phyloP scores from a whole-genome alignment of 352 stramenopile species.

The Peronospora destructor region DNA sequence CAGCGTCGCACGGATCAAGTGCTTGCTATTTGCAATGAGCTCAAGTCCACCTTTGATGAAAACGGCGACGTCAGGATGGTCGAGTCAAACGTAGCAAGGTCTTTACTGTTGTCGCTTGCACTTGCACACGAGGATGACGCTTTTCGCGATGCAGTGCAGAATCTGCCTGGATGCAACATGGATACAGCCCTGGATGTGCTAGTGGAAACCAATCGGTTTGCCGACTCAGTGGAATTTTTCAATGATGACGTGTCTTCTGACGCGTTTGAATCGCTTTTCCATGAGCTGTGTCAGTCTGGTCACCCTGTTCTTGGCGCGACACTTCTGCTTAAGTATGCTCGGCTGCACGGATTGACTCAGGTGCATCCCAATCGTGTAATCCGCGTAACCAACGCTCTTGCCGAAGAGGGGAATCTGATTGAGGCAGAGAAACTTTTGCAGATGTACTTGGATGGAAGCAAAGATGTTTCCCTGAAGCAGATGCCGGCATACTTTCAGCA shows the following conservation, averaged over 20 bases:
- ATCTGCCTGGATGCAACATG: slow-evolving; percentile 40
- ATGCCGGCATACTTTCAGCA: slow-evolving; percentile 54
- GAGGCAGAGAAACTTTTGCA: slow-evolving; percentile 49
- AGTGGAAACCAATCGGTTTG: slow-evolving; percentile 28
- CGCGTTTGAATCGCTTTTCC: slow-evolving; percentile 33
- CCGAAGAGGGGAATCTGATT: slow-evolving; percentile 34
- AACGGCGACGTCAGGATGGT: slow-evolving; percentile 19
- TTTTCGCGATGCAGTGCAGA: slow-evolving; percentile 28
- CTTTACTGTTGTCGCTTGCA: slow-evolving; percentile 61
- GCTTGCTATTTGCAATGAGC: slow-evolving; percentile 41
- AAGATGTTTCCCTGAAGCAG: slow-evolving; percentile 40
- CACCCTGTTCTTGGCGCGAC: slow-evolving; percentile 35
- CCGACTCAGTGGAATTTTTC: slow-evolving; percentile 46
- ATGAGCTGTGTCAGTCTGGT: slow-evolving; percentile 30
- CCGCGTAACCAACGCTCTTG: slow-evolving; percentile 41
- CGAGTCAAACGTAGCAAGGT: slow-evolving; percentile 42
- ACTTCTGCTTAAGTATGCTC: slow-evolving; percentile 55
- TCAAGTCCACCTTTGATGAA: slow-evolving; percentile 20
- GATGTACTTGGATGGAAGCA: slow-evolving; percentile 35
- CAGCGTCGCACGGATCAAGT: slow-evolving; percentile 45
- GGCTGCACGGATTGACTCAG: slow-evolving; percentile 31
- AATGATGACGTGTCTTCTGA: slow-evolving; percentile 28
- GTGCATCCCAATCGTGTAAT: slow-evolving; percentile 37
- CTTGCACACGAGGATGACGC: slow-evolving; percentile 47
- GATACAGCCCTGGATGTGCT: slow-evolving; percentile 38